A percentile compares a stretch with the other conserved stretches of the same genome.
phyloP scores from a whole-genome alignment of 2,329 filamentous ascomycete species.

The Xylaria sp. region DNA sequence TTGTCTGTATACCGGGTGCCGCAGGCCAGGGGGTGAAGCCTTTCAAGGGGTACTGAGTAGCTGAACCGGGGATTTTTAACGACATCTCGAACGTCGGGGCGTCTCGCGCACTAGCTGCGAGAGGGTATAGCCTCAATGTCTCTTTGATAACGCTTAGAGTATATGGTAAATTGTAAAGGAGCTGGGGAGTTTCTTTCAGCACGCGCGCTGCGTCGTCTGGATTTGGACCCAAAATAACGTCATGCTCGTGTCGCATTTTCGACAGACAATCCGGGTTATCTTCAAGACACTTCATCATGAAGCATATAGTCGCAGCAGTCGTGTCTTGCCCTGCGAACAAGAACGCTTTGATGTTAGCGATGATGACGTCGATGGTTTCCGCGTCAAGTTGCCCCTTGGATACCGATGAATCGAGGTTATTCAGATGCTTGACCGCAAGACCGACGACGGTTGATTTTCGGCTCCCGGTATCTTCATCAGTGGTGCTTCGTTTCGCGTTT shows the following conservation, averaged over 20 bases:
- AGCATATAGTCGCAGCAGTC: slow-evolving; percentile 25
- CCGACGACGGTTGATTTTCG: background rate
- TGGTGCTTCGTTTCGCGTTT: background rate
- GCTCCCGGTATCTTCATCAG: background rate
- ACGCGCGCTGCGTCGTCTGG: background rate
- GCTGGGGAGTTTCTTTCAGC: background rate
- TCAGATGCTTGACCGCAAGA: background rate
- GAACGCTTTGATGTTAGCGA: slow-evolving; percentile 28
- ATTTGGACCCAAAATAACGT: slow-evolving; percentile 22
- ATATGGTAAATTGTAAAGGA: slow-evolving; percentile 14
- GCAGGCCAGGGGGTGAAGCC: slow-evolving; percentile 36
- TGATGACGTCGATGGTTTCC: background rate
- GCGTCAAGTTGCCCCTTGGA: background rate
- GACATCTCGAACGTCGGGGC: background rate
- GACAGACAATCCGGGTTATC: slow-evolving; percentile 16
- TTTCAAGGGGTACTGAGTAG: background rate
- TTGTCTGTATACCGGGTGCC: slow-evolving; percentile 35
- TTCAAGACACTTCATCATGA: slow-evolving; percentile 25
- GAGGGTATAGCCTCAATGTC: slow-evolving; percentile 13
- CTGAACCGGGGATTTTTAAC: background rate
- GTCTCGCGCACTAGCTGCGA: slow-evolving; percentile 1
- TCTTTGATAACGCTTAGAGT: slow-evolving; percentile 23
- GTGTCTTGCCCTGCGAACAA: slow-evolving; percentile 33
- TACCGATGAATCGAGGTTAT: background rate
- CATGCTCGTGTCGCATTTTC: slow-evolving; percentile 28